Base-by-base conservation (phyloP, 192 early-diverging fungal genomes). In the Spizellomyces sp. region DNA sequence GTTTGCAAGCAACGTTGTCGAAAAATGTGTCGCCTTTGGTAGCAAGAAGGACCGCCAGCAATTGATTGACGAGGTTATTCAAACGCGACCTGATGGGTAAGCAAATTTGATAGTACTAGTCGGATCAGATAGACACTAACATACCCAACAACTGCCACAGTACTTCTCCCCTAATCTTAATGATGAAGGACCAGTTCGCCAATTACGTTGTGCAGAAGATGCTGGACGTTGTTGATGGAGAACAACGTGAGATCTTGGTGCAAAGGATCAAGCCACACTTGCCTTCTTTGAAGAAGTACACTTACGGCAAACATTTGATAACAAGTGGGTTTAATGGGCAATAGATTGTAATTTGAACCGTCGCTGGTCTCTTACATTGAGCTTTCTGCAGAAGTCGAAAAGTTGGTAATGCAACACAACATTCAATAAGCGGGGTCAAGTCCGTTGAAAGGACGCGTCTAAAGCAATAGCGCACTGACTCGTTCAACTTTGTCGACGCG, bases 141-240 rank as follows among this genome's bases (percentile, higher is more conserved):
- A 15, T 0, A 5, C 44, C 36, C 5, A 6, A 4, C 62, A 7
- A n/a, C 44, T 36, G 46, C 8, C 48, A 68, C 64, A 91, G 92
- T 58, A 93, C 93, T 6, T 89, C 86, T 9, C 88, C 93, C 10
- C 79, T 99, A 73, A 87, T 95, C 58, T 80, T 87, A n/a, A 97
- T 99, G 95, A 99, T 99, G 96, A 98, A 98, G 83, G 96, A 99
- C 83, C 96, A 99, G 80, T 99, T 95, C 75, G 97, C 97, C 55
- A 99, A 99, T 70, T 99, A 99, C 80, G 97, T 99, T 42, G 93
- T 99, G 48, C 97, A 99, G 78, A 99, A 99, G 80, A 96, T 99
- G 95, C 83, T 99, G 58, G 97, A 99, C 80, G 96, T 98, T 47
- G 94, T 96, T 8, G 93, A 94, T 70, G 95, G 89, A 12, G 86